Evolutionary conservation across 169 alveolate genomes (phyloP), one percentile per base, ranked within the genome.

Genomic region (Plasmodium adleri): DNA sequence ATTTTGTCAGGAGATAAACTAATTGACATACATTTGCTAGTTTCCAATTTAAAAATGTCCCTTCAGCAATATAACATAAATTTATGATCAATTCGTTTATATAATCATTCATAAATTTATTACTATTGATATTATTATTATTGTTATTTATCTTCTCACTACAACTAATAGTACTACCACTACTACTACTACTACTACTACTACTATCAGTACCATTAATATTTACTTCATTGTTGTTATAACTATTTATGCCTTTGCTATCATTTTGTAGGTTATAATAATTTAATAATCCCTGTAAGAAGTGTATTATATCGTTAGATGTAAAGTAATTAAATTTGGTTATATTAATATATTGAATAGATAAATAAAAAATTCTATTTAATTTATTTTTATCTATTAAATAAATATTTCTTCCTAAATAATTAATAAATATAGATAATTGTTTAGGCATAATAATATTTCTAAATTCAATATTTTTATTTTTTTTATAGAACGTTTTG

Each of bases 361-460:
- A 66, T 58, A 64, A 39, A 22, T 12, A 45, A 66, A 64, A 64
- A 17, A 78, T 78, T 13, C 50, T 58, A 3, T 78, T 32, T 59
- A 78, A 50, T 22, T 78, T 39, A 26, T 78, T 15, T 45, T 66
- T 78, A 13, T 24, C 50, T 5, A 78, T 43, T 52, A 78, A 66
- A 45, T 63, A n/a, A 13, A 26, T 39, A 66, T 78, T 78, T 78
- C 89, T 78, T 22, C 89, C 89, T 78, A 78, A n/a, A 58, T 78
- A 78, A n/a, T 78, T 78, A 26, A 78, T 39, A 50, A 64, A 78
- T 24, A 78, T 78, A 0, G 89, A 52, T 59, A 78, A 45, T 26
- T 78, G 89, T 64, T 78, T 78, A 49, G 89, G 89, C 89, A 78
- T 78, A 49, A 78, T 78, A 12, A 78, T 45, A 24, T 78, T 78